phyloP scores from a whole-genome alignment of 345 rosid species.

The Abelmoschus esculentus region DNA sequence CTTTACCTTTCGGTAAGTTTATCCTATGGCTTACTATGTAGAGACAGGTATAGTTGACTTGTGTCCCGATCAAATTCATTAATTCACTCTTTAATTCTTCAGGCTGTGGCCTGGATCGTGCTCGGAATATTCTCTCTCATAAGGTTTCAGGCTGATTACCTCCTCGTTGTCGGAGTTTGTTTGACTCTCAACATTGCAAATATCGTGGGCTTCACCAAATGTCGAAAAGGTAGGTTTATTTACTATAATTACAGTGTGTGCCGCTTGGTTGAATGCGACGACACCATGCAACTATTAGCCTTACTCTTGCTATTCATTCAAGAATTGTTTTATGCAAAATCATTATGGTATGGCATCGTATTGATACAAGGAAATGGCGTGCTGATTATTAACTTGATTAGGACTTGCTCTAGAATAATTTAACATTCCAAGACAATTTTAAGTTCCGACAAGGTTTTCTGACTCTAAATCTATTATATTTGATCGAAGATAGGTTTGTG shows the following conservation, averaged over 20 bases:
- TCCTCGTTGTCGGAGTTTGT: conserved; percentile 69
- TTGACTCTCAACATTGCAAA: conserved; percentile 68
- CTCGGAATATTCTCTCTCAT: conserved; percentile 70
- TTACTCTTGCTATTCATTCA: not conserved
- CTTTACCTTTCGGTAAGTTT: conserved; percentile 58
- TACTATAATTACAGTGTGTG: not conserved
- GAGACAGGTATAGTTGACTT: not conserved
- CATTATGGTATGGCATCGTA: not conserved
- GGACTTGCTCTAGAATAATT: not conserved
- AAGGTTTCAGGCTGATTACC: conserved; percentile 68
- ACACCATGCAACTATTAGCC: not conserved
- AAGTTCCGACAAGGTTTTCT: not conserved
- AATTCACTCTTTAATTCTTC: not conserved
- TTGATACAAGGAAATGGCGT: not conserved
- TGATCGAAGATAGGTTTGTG: not conserved
- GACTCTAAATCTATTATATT: not conserved
- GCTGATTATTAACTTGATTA: not conserved
- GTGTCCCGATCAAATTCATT: not conserved
- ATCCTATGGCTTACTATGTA: not conserved
- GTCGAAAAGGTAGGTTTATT: conserved; percentile 47
- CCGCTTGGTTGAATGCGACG: not conserved
- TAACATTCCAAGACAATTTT: not conserved
- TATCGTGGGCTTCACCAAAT: conserved; percentile 71
- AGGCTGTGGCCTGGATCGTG: conserved; percentile 62
- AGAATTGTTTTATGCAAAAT: not conserved